Evolutionary conservation across 495 filamentous ascomycete species (phyloP), one percentile per base, ranked within the genome.

Genomic region (Penicillium cosmopolitanum): DNA sequence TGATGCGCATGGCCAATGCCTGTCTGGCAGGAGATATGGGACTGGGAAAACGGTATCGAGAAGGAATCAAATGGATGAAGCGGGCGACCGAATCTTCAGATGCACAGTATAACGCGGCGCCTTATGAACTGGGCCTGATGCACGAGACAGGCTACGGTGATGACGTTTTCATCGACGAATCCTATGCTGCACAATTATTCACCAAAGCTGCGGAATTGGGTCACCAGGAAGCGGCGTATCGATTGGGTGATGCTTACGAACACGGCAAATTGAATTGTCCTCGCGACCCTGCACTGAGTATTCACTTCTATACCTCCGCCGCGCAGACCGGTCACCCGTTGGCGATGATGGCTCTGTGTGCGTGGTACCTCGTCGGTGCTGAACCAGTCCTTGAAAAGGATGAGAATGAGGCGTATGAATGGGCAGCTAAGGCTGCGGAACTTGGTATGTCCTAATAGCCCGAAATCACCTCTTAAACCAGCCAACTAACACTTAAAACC

Each of bases 321-420:
- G 95, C 95, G 11, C 90, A 96, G 63, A 77, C 81, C 12, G 91
- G 90, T 1, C 90, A 96, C 70, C 81, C 92, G 0, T 81, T 89
- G 43, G 95, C 93, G n/a, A 97, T 97, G 94, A 96, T 99, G 93
- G 93, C 92, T 16, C 82, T 99, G 21, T 98, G 95, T 70, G 95
- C 95, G 13, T 99, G 95, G 95, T 99, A 97, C 72, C 87, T 99
- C 74, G 90, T 98, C 9, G 95, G 95, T 1, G 96, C 95, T 9
- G 90, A 93, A 65, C 95, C 95, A 0, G 86, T 97, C 16, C 76
- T 99, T 28, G 92, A 96, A 56, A 96, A 93, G 73, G 93, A 98
- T 62, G 96, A 98, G 73, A 87, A 88, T 53, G 95, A 99, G 73
- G 95, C 95, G 3, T 98, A 94, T 70, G 93, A 96, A 71, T 99